phyloP scores from a whole-genome alignment of 345 rosid species.

The Psidium guajava region DNA sequence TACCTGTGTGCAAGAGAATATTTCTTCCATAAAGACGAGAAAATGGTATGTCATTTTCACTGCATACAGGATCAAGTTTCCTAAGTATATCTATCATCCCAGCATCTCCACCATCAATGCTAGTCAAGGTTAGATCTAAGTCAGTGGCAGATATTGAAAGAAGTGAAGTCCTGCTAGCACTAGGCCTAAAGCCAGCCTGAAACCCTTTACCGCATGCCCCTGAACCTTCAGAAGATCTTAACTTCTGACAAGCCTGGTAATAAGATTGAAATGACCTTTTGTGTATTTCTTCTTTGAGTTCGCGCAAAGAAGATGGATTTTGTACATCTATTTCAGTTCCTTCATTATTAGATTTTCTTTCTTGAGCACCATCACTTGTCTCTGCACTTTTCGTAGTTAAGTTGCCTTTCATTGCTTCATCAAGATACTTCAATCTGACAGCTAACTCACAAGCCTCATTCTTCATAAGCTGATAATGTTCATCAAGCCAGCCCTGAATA shows the following conservation, averaged over 20 bases:
- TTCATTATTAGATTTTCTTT: slow-evolving; percentile 37
- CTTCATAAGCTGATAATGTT: slow-evolving; percentile 74
- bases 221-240: slow-evolving; percentile 62
- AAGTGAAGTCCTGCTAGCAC: slow-evolving; percentile 64
- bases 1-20: slow-evolving; percentile 43
- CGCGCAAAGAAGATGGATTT: slow-evolving; percentile 41
- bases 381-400: slow-evolving; percentile 39
- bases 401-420: slow-evolving; percentile 43
- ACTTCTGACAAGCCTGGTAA: slow-evolving; percentile 76
- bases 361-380: slow-evolving; percentile 32
- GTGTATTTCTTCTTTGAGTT: slow-evolving; percentile 64
- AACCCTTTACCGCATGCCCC: slow-evolving; percentile 76
- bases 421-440: slow-evolving; percentile 77
- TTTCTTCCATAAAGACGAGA: slow-evolving; percentile 87
- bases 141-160: slow-evolving; percentile 77
- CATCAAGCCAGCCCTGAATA: slow-evolving; percentile 97
- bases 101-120: slow-evolving; percentile 76
- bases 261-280: slow-evolving; percentile 67
- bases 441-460: slow-evolving; percentile 82
- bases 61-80: slow-evolving; percentile 77
- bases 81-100: slow-evolving; percentile 77
- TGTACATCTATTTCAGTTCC: slow-evolving; percentile 56
- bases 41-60: slow-evolving; percentile 70
- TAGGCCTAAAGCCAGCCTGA: slow-evolving; percentile 87
- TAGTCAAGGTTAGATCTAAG: slow-evolving; percentile 66